Evolutionary conservation across 2,329 filamentous ascomycete species (phyloP), one percentile per base, ranked within the genome.

Genomic region (Alternaria ethzedia): DNA sequence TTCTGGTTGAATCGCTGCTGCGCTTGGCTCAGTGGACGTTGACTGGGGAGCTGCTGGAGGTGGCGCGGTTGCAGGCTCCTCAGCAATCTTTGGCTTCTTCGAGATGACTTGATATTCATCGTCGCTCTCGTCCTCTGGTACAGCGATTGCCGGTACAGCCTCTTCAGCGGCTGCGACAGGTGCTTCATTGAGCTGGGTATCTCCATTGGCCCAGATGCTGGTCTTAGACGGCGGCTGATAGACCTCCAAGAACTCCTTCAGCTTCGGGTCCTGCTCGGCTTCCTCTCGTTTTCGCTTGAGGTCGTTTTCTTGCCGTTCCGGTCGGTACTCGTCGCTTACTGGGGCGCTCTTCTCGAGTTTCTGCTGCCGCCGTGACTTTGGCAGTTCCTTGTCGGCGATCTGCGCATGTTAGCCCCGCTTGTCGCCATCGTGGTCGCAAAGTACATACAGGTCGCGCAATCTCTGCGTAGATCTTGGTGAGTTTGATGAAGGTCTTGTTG

Each of bases 401-500:
- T 80, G 46, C 56, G 20, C 26, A 9, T 6, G 58, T 84, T 74
- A 70, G 79, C 77, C 30, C 59, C n/a, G 44, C 26, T 43, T 30
- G 13, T 46, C 26, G 12, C 20, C 65, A 51, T 20, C 28, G 13
- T 36, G 9, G 28, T 51, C 5, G 30, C 21, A 59, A 26, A 10
- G 25, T 2, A 52, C 87, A 78, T 83, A 96, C 91, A 64, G 96
- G 91, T 79, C 88, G 90, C 60, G 96, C 96, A 75, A 96, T 83
- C 83, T 97, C 94, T 66, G 97, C 96, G 28, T 86, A 87, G 74
- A 99, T 94, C 83, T 91, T 96, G 61, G 94, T 97, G 92, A 97
- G 96, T 73, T 94, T 93, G 74, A 99, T 93, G 82, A 94, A 99
- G 67, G 94, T 91, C 79, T 89, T 93, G 85, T 99, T 94, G 86